Evolutionary conservation across 257 asterid genomes (phyloP), one percentile per base, ranked within the genome.

Genomic region (Solanum habrochaites): DNA sequence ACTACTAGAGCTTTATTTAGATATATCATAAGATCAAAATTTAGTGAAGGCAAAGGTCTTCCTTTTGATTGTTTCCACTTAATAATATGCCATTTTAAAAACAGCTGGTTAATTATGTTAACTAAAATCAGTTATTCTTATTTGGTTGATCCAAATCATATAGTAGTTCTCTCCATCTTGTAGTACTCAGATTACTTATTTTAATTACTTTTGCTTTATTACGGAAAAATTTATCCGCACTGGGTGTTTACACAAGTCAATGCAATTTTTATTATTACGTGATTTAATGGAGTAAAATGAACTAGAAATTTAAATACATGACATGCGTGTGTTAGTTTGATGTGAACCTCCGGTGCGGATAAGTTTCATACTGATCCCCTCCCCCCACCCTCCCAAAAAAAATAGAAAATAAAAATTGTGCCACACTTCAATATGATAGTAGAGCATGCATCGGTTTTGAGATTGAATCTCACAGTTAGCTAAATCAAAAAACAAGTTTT

Each of bases 41-140:
- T 11, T 31, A 81, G 85, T 81, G 85, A 49, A 81, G 85, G 85
- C 85, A 81, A 81, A 81, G 85, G 85, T 81, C 85, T 81, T 49
- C 85, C 85, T 81, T 81, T 18, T 81, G 85, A 49, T 49, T 49
- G 40, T 43, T 18, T 11, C 67, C 39, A 80, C 10, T 80, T 18
- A 18, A 49, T 80, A 49, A 80, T 29, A 29, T 56, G 64, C 12
- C 85, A 49, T 47, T 29, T 49, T 45, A 49, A 81, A 81, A 29
- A 45, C 45, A 81, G 20, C 49, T 80, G 29, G 43, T 80, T 31
- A 20, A 80, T 47, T 29, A 2, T 80, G 67, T 81, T 1, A 10
- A 23, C 31, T 11, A 11, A 0, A 37, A 37, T 42, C 37, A 14
- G 2, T 75, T 23, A 13, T n/a, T 42, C 83, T 3, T 75, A 75